Evolutionary conservation across 495 filamentous ascomycete genomes (phyloP).

Genomic region (Hypomontagnella monticulosa): DNA sequence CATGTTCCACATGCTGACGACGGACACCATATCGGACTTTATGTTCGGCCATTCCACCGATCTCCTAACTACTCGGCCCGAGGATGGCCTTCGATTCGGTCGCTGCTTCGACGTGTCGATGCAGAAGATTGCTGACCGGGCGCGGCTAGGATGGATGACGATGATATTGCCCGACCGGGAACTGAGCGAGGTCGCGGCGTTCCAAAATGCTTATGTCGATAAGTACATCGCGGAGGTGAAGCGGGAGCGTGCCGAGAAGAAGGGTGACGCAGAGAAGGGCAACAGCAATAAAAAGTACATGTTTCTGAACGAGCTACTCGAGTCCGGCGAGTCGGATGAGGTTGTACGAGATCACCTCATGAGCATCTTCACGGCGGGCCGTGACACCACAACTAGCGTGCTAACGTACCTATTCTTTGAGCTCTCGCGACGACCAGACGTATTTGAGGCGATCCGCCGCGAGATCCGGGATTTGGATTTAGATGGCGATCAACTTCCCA

Average conservation of each 20-base stretch:
- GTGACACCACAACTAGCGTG: conserved; percentile 69
- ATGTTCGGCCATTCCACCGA: conserved; percentile 61
- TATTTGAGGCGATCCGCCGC: conserved; percentile 58
- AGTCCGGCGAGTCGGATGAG: conserved; percentile 47
- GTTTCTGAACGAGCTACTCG: conserved; percentile 61
- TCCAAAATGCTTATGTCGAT: conserved; percentile 55
- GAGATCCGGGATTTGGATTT: conserved; percentile 55
- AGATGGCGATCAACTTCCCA: conserved; percentile 38
- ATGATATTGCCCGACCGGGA: conserved; percentile 61
- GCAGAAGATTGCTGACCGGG: conserved; percentile 51
- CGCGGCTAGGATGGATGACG: conserved; percentile 63
- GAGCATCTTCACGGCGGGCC: conserved; percentile 64
- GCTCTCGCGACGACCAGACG: conserved; percentile 62
- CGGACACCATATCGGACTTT: conserved; percentile 75
- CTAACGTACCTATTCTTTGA: conserved; percentile 70
- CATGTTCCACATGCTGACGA: conserved; percentile 68
- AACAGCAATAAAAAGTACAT: conserved; percentile 51
- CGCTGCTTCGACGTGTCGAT: conserved; percentile 52
- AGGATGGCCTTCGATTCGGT: conserved; percentile 49
- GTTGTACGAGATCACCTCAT: conserved; percentile 57
- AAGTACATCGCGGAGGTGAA: conserved; percentile 53
- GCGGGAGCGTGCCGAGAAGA: conserved; percentile 26
- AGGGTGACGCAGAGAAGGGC: conserved; percentile 9
- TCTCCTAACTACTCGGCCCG: conserved; percentile 42
- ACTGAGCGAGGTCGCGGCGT: conserved; percentile 52